Conservation (phyloP, 768 basidiomycete species). For the Termitomyces sp. region DNA sequence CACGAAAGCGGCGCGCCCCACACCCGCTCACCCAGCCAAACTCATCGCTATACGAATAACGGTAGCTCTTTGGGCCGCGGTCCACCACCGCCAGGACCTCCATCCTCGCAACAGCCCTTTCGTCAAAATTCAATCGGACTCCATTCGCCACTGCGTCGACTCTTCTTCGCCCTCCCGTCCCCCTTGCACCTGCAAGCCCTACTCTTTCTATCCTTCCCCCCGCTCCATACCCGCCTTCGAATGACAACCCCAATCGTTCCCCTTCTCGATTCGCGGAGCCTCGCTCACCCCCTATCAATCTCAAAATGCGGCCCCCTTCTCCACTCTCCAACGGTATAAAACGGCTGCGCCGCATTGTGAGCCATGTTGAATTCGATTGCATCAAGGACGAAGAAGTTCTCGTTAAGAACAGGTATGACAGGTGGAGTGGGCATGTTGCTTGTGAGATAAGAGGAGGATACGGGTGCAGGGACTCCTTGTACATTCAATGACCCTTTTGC, state of each 20-base stretch:
- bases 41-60: slow-evolving; percentile 37
- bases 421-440: too few species aligned
- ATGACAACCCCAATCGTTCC: slow-evolving; percentile 21
- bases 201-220: slow-evolving; percentile 8
- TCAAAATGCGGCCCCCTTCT: slow-evolving; percentile 33
- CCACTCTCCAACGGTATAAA: slow-evolving; percentile 20
- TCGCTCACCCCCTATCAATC: slow-evolving; percentile 29
- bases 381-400: too few species aligned
- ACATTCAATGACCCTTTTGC: background rate
- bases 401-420: too few species aligned
- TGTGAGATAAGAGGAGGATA: background rate
- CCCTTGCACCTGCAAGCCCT: slow-evolving; percentile 26
- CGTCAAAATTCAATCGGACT: slow-evolving; percentile 28
- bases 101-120: slow-evolving; percentile 22
- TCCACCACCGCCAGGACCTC: slow-evolving; percentile 17
- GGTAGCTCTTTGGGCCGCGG: slow-evolving; percentile 21
- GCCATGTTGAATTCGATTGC: too few species aligned
- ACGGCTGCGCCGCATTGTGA: too few species aligned
- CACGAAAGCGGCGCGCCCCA: slow-evolving; percentile 12
- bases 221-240: slow-evolving; percentile 17
- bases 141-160: slow-evolving; percentile 36
- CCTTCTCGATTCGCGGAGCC: slow-evolving; percentile 27
- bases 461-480: background rate
- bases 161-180: slow-evolving; percentile 22
- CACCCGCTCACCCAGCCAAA: slow-evolving; percentile 42